Base-by-base conservation (phyloP, 257 asterid genomes). In the Solanum virginianum region DNA sequence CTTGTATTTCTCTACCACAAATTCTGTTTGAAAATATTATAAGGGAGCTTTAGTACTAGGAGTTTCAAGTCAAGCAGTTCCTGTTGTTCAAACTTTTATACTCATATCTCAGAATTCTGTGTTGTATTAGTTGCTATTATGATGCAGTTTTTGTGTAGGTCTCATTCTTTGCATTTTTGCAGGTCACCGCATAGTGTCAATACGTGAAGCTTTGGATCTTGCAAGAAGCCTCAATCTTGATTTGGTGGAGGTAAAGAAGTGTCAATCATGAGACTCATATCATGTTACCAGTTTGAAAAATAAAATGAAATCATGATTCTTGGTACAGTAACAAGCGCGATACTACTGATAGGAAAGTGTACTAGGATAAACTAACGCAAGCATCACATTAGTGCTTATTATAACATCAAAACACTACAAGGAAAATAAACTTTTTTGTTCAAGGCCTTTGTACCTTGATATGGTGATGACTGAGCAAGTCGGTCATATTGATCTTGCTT, bases 241-340 rank as follows among this genome's bases (percentile, higher is more conserved):
- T 87, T 92, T 97, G 87, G 98, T 97, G 84, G 97, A 93, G 98
- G 99, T 97, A 87, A 89, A 80, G 82, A 66, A 53, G 26, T 51
- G 53, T 17, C 29, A 12, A 66, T 63, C 68, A 17, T 26, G 47
- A 82, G 43, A 36, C 18, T 20, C 24, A 56, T 9, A 18, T 17
- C 26, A 59, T 49, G 54, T 49, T 49, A 49, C 54, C 54, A 49
- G 54, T 49, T 60, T 60, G 2, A 47, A 47, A 47, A 47, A 47
- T 47, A 47, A 47, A 60, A 1, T 4, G 6, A 60, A 47, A 82
- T 62, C 85, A 66, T 32, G 10, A 83, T 17, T 9, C 32, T 69
- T 16, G 80, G 7, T 49, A 47, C 29, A 68, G 59, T 60, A 63
- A 18, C 45, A 26, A 16, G 63, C 26, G 82, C 9, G 63, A 29